phyloP scores from a whole-genome alignment of 1,284 basidiomycete genomes.

The Irpex rosettiformis region DNA sequence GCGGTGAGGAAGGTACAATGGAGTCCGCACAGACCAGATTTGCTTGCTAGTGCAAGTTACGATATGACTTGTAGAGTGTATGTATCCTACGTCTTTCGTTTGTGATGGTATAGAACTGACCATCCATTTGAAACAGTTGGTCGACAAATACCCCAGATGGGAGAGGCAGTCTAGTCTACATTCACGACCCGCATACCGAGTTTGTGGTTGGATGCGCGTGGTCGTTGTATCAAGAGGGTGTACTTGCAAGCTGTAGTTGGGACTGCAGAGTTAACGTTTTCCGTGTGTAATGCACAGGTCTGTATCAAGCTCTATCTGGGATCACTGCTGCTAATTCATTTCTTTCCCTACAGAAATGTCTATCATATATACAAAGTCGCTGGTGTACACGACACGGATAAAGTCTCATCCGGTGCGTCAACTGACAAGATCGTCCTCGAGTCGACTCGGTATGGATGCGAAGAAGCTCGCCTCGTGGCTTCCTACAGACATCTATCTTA shows the following conservation, averaged over 20 bases:
- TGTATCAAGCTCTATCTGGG: background rate
- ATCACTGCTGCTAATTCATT: background rate
- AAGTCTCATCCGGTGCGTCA: background rate
- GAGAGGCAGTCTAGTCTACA: constrained; percentile 50
- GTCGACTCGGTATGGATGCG: background rate
- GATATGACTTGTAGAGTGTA: constrained; percentile 96
- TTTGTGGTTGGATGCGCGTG: constrained; percentile 92
- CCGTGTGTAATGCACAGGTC: constrained; percentile 32
- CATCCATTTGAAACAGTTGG: constrained; percentile 46
- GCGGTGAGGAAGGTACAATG: constrained; percentile 80
- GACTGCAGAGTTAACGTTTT: constrained; percentile 83
- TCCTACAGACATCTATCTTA: background rate
- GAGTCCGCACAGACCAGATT: constrained; percentile 70
- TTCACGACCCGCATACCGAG: constrained; percentile 89
- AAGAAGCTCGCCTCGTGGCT: background rate
- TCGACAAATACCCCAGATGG: constrained; percentile 52
- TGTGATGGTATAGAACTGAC: constrained; percentile 1
- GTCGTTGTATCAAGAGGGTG: constrained; percentile 83
- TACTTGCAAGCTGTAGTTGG: constrained; percentile 89
- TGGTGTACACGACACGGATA: background rate
- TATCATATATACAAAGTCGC: background rate
- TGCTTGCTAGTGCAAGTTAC: constrained; percentile 85
- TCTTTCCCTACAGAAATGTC: background rate
- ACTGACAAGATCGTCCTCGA: background rate
- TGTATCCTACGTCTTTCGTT: constrained; percentile 35